Evolutionary conservation across 768 basidiomycete genomes (phyloP), one percentile per base, ranked within the genome.

Genomic region (Daedalea quercina): DNA sequence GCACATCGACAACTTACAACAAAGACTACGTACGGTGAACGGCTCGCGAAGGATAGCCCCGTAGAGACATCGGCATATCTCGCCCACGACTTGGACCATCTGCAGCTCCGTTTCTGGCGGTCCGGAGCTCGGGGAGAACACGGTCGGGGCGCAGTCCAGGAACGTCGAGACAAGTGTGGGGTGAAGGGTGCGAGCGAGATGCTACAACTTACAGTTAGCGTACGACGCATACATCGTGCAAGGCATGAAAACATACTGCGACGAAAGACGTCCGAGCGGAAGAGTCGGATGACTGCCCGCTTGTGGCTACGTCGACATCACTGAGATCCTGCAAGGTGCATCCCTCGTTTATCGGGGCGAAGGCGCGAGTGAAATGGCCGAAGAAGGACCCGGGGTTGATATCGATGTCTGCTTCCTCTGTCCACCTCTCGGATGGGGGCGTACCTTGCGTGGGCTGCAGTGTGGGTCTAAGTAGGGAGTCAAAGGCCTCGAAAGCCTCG

Each of bases 131-230:
- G 89, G 86, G 3, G 84, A 77, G 68, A 95, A 94, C 1, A 87
- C 88, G 13, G 79, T 64, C 1, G 94, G 90, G 3, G 91, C 90
- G 57, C 82, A 81, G 65, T 98, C 94, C 20, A 98, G 79, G 68
- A 92, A 90, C 1, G 88, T 84, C 20, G 91, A 84, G 1, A 92
- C 71, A 11, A 97, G 72, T 9, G 84, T 84, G 2, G 91, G 76
- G 60, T 93, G 81, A n/a, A 98, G 68, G 13, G 84, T 79, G 49
- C 78, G 76, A 52, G 87, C 81, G 24, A 96, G 72, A 65, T 78
- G 79, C 87, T 90, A 57, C 17, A 54, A 43, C 28, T 43, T 37
- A 26, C 2, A 44, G 46, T 49, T 2, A 56, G 51, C 9, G 19
- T 23, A 2, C 20, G 7, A 19, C 3, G 6, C n/a, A n/a, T n/a